Conservation (phyloP, 371 early-diverging fungal genomes). For the Mucor piriformis region DNA sequence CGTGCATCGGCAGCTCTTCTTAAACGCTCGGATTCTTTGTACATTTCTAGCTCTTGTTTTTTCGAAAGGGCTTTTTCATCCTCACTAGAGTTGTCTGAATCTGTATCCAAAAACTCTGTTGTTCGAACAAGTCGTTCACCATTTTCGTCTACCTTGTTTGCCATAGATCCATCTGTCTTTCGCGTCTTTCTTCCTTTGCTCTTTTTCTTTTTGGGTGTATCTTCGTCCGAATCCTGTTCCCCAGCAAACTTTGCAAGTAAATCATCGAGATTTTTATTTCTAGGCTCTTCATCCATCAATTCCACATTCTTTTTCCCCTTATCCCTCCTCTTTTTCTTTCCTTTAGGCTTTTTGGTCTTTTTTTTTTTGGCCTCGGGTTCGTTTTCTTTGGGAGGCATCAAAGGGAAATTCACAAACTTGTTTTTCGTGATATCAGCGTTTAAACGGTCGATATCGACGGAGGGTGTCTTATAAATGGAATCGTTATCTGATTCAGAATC, state of each 20-base stretch:
- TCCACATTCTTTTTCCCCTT: conserved; percentile 3
- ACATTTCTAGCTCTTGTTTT: conserved; percentile 22
- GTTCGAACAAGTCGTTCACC: conserved; percentile 20
- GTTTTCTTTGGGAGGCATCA: too few species aligned
- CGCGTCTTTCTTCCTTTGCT: conserved; percentile 5
- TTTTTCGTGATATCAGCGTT: conserved; percentile 7
- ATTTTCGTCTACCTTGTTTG: conserved; percentile 19
- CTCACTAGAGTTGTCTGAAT: background rate
- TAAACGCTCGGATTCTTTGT: conserved; percentile 19
- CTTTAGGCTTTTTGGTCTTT: conserved; percentile 12
- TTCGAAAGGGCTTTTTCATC: conserved; percentile 10
- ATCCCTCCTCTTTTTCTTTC: conserved; percentile 18
- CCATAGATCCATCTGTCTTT: conserved; percentile 10
- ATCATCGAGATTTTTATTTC: background rate
- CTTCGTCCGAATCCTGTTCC: conserved; percentile 6
- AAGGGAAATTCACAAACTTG: conserved; percentile 21
- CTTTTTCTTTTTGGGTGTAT: conserved; percentile 2
- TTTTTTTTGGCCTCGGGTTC: background rate
- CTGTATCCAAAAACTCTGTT: conserved; percentile 14
- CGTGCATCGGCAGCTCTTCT: too few species aligned
- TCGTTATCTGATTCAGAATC: conserved; percentile 20
- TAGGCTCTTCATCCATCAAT: background rate
- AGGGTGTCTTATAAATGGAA: background rate
- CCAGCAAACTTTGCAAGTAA: background rate
- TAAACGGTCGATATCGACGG: conserved; percentile 5